Evolutionary conservation across 768 basidiomycete genomes (phyloP), one percentile per base, ranked within the genome.

Genomic region (Lyophyllum decastes): DNA sequence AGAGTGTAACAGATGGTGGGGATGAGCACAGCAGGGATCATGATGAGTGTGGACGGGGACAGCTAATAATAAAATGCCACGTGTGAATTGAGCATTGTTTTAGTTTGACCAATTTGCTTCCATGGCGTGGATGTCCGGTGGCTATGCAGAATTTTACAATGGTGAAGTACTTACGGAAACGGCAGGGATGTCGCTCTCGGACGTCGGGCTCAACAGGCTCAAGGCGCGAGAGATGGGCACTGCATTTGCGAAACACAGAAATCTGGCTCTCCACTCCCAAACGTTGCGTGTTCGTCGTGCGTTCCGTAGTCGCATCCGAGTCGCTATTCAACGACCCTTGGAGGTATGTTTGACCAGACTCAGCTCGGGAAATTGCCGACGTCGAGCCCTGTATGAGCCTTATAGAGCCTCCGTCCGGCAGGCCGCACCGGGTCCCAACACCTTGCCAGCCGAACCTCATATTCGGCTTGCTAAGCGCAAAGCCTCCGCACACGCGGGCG

Each of bases 1-100:
- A 33, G 46, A 38, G 25, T 54, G 40, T 24, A 60, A 60, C 53
- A 60, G 61, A 62, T 60, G 55, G 58, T 54, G 50, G 50, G 35
- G 43, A 62, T 34, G 54, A 49, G 34, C 62, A 57, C 55, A 62
- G 61, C 61, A 58, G 34, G 26, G 16, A 2, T 45, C 9, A 38
- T 40, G 34, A 35, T 10, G 30, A 30, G 30, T 10, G 30, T 10
- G 10, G 30, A 45, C 26, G 35, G 26, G 25, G 47, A 21, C 49
- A 50, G 38, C 44, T 34, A 25, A 59, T 24, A 17, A 27, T 22
- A 26, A 16, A 16, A 49, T 49, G 7, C 52, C 60, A 48, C 60
- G 53, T 58, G 60, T 25, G 52, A 51, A 30, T 40, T 34, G 30
- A 11, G 48, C 48, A 41, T 24, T 54, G 26, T 25, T n/a, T n/a